Evolutionary conservation across 176 grass and related monocot species (phyloP).

Genomic region (Alloteropsis semialata): DNA sequence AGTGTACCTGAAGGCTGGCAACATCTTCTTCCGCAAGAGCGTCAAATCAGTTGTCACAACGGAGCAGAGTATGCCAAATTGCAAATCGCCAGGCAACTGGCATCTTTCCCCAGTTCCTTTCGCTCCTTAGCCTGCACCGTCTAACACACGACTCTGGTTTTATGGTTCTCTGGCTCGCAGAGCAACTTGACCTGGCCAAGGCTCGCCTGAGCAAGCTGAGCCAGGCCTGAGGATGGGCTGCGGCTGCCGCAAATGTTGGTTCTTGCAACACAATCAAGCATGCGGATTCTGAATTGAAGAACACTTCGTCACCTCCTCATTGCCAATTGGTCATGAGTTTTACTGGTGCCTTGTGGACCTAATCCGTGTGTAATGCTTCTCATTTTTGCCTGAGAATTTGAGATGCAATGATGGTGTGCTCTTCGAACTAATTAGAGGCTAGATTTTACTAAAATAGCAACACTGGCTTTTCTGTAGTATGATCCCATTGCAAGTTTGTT

Average conservation of each 20-base stretch:
- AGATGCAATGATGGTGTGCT: not conserved
- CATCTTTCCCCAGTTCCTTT: not conserved
- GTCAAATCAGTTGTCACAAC: conserved; percentile 13
- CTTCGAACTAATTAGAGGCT: not conserved
- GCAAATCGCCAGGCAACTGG: no score
- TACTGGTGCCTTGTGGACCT: not conserved
- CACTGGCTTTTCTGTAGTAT: not conserved
- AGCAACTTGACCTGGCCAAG: conserved; percentile 43
- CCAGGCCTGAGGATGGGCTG: conserved; percentile 13
- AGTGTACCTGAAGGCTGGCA: conserved; percentile 41
- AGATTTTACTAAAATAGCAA: not conserved
- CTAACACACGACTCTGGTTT: conserved; percentile 15
- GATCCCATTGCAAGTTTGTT: not conserved
- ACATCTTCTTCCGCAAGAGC: conserved; percentile 44
- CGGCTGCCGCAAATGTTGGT: not conserved
- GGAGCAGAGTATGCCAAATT: conserved; percentile 30
- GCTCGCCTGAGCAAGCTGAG: conserved; percentile 32
- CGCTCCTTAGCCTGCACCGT: no score
- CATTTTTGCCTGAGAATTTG: not conserved
- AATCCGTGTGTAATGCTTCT: not conserved
- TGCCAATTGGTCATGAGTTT: not conserved
- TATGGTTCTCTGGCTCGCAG: not conserved
- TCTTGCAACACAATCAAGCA: not conserved
- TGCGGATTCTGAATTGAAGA: not conserved
- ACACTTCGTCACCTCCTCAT: not conserved